Percentiles rank a stretch among this genome's conserved stretches.
Conservation (phyloP, 2,329 filamentous ascomycete genomes). For the Arthrobotrys pseudoclavata region DNA sequence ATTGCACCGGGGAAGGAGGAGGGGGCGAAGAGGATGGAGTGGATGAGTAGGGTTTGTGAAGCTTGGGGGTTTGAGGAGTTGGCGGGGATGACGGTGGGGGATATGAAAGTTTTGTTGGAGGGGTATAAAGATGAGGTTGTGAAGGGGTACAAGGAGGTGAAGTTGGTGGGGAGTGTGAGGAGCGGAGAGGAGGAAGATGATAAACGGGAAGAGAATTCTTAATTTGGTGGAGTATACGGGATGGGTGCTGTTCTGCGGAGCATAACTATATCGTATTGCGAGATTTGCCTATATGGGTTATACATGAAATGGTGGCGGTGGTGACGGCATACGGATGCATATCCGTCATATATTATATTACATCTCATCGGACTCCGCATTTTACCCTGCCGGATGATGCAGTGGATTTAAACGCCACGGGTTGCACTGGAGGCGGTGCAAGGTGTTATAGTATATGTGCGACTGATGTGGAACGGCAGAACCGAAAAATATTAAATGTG, state of each 20-base stretch:
- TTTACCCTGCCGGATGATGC: not conserved
- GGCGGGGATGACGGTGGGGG: conserved; percentile 82
- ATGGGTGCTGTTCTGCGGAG: not conserved
- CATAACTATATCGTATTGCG: too few species aligned
- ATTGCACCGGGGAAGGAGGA: conserved; percentile 79
- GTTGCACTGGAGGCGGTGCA: conserved; percentile 22
- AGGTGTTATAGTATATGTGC: conserved; percentile 1
- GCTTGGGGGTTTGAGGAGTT: conserved; percentile 87
- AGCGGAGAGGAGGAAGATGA: conserved; percentile 53
- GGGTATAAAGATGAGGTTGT: conserved; percentile 61
- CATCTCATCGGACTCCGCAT: conserved; percentile 16
- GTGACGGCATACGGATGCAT: not conserved
- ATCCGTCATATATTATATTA: conserved; percentile 1
- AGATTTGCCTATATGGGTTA: not conserved
- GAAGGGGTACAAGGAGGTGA: conserved; percentile 56
- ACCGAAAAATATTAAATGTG: conserved; percentile 12
- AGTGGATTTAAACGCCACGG: conserved; percentile 14
- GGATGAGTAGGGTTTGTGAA: conserved; percentile 94
- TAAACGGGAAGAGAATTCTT: conserved; percentile 39
- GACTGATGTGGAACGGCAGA: conserved; percentile 4
- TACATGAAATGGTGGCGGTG: not conserved
- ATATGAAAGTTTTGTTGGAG: conserved; percentile 82
- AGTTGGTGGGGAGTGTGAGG: conserved; percentile 42
- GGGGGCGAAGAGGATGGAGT: conserved; percentile 89
- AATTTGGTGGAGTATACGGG: not conserved